These are phyloP conservation scores for Leucocoprinus sp. DNA, from an alignment of 768 basidiomycete genomes.

Conservation along the genomic window DNA sequence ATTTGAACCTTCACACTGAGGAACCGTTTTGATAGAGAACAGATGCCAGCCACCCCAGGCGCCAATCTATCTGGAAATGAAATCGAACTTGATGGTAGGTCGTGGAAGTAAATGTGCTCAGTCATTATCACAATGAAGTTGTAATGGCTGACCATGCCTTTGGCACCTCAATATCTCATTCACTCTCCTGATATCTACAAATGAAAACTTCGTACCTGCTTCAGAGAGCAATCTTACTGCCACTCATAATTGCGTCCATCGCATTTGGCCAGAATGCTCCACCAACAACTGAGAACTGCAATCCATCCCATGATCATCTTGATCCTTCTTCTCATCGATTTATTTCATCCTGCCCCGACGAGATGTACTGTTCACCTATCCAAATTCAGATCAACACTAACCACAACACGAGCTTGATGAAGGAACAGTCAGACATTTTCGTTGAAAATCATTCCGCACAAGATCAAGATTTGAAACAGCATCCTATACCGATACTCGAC, in stretches of 20 bases:
- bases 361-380: not conserved
- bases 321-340: not conserved
- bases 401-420: not conserved
- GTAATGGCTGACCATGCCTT: too few species aligned
- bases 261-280: not conserved
- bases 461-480: not conserved
- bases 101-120: too few species aligned
- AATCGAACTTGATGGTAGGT: too few species aligned
- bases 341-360: conserved; percentile 1
- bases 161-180: too few species aligned
- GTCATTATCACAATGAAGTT: too few species aligned
- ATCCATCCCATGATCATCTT: conserved; percentile 1
- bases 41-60: too few species aligned
- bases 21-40: too few species aligned
- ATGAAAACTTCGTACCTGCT: not conserved
- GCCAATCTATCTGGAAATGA: too few species aligned
- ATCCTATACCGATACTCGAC: not conserved
- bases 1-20: too few species aligned
- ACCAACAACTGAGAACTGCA: not conserved
- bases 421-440: not conserved
- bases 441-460: not conserved
- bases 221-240: not conserved
- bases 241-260: not conserved
- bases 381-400: not conserved
- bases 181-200: too few species aligned